These are phyloP conservation scores for Globisporangium alternatum DNA, from an alignment of 352 stramenopile genomes.

Conservation along the genomic window DNA sequence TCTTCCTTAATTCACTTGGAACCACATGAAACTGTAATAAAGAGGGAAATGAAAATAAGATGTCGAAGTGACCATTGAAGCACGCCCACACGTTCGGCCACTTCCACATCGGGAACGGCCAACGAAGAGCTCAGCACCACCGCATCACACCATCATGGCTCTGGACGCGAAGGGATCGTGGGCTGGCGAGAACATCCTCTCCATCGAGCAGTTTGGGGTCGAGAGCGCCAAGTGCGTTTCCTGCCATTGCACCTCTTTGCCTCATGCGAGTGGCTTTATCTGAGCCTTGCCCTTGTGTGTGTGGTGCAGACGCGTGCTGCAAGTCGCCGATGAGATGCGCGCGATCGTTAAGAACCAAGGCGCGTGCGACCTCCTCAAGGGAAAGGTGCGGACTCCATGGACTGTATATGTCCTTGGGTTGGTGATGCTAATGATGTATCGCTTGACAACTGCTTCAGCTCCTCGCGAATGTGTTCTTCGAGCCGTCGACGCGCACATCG, in stretches of 20 bases:
- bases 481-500: slow-evolving; percentile 97
- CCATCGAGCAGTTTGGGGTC: slow-evolving; percentile 76
- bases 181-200: slow-evolving; percentile 72
- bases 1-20: background rate
- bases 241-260: background rate
- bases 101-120: slow-evolving; percentile 9
- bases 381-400: slow-evolving; percentile 42
- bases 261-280: background rate
- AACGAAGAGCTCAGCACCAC: slow-evolving; percentile 13
- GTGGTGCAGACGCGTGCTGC: slow-evolving; percentile 52
- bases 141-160: slow-evolving; percentile 19
- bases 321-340: slow-evolving; percentile 82
- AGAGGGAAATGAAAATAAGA: background rate
- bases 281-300: slow-evolving; percentile 6
- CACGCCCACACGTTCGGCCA: background rate
- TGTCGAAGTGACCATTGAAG: slow-evolving; percentile 6
- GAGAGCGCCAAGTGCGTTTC: slow-evolving; percentile 62
- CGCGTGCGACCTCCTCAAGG: slow-evolving; percentile 73
- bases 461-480: slow-evolving; percentile 97
- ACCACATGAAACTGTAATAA: background rate
- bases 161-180: slow-evolving; percentile 65
- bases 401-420: background rate
- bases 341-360: slow-evolving; percentile 72
- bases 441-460: slow-evolving; percentile 40
- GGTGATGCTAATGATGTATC: background rate